phyloP scores from a whole-genome alignment of 2,329 filamentous ascomycete genomes.

The Fusarium udum region DNA sequence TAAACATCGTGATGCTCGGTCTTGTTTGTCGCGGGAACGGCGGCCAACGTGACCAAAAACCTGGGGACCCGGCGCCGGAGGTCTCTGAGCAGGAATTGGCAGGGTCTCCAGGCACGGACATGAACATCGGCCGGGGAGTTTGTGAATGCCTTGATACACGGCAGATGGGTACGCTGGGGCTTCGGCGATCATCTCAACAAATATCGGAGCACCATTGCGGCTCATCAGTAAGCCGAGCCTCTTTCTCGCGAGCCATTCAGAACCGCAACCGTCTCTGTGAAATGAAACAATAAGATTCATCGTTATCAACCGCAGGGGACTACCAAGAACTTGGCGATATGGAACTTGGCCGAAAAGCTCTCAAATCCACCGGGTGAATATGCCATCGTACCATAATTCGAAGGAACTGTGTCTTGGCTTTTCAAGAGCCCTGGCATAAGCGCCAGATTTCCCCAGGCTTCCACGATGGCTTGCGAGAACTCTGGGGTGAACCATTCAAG shows the following conservation, averaged over 20 bases:
- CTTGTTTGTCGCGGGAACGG: conserved; percentile 19
- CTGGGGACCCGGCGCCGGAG: conserved; percentile 15
- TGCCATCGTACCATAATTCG: conserved; percentile 23
- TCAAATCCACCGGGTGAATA: not conserved
- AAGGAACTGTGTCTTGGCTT: conserved; percentile 10
- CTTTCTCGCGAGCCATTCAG: conserved; percentile 3
- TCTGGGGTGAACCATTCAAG: conserved; percentile 26
- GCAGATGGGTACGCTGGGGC: conserved; percentile 11
- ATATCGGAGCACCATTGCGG: conserved; percentile 9
- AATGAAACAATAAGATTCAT: not conserved
- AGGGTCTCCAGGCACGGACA: conserved; percentile 3
- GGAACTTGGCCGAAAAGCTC: conserved; percentile 34
- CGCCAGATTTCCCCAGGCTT: conserved; percentile 31
- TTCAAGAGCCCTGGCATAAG: conserved; percentile 14
- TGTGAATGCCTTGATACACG: conserved; percentile 2
- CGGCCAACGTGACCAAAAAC: conserved; percentile 15
- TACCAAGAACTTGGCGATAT: conserved; percentile 18
- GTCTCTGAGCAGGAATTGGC: not conserved
- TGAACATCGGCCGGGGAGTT: conserved; percentile 8
- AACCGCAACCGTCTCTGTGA: not conserved
- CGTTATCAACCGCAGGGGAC: conserved; percentile 4
- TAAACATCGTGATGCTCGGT: conserved; percentile 1
- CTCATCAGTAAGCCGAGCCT: conserved; percentile 15
- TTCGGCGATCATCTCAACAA: conserved; percentile 23
- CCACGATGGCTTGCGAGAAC: conserved; percentile 18